Percentiles rank a stretch among this genome's conserved stretches.
These are phyloP conservation scores for Rhododendron ferrugineum DNA, from an alignment of 148 eudicot genomes.

Conservation along the genomic window DNA sequence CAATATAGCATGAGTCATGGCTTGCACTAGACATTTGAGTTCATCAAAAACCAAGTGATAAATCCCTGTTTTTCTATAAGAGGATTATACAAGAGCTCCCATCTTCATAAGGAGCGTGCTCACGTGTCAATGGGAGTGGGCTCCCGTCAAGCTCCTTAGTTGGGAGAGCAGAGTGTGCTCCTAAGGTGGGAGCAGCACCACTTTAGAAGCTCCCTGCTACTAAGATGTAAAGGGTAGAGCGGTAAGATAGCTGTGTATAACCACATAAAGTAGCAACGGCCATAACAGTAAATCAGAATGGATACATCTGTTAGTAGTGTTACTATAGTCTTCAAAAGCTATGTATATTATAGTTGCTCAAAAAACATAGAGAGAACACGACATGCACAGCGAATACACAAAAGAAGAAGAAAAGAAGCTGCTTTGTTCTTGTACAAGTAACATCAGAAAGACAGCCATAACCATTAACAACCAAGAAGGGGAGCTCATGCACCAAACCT, in stretches of 20 bases:
- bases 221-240: not conserved
- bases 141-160: not conserved
- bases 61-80: not conserved
- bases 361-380: not conserved
- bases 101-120: not conserved
- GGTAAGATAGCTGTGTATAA: not conserved
- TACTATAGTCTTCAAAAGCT: not conserved
- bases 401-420: not conserved
- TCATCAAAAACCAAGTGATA: not conserved
- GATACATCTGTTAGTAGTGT: not conserved
- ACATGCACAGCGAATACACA: not conserved
- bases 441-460: not conserved
- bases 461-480: not conserved
- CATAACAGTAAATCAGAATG: not conserved
- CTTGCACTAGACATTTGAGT: not conserved
- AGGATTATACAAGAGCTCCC: not conserved
- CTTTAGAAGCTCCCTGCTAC: not conserved
- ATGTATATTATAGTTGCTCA: not conserved
- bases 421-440: not conserved
- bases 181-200: not conserved
- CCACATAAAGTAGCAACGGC: not conserved
- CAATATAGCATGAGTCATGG: not conserved
- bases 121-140: too few species aligned
- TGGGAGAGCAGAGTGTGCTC: not conserved
- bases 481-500: not conserved